Conservation (phyloP, 805 yeast genomes). For the Wilhelminamyces savonicus region DNA sequence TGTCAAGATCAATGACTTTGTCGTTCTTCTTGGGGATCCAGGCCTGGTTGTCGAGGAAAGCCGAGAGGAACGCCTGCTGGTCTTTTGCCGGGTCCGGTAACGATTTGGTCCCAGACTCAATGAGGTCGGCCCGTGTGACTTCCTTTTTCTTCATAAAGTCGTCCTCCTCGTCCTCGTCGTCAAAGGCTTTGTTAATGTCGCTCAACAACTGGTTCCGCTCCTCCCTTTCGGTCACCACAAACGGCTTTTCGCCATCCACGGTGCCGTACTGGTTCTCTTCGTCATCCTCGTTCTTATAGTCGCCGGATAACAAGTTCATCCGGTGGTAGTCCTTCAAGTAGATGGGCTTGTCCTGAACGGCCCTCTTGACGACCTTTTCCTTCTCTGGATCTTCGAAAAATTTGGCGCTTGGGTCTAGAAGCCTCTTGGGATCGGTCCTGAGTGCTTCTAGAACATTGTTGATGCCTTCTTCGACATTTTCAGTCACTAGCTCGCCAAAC, state of each 20-base stretch:
- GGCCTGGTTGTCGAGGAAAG: slow-evolving; percentile 70
- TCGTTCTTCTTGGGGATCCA: slow-evolving; percentile 81
- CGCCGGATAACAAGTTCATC: slow-evolving; percentile 68
- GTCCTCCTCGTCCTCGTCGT: slow-evolving; percentile 35
- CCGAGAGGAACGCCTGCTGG: slow-evolving; percentile 64
- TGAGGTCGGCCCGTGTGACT: not conserved
- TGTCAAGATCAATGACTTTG: slow-evolving; percentile 46
- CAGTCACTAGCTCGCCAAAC: slow-evolving; percentile 80
- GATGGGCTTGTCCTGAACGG: slow-evolving; percentile 52
- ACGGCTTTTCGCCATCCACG: slow-evolving; percentile 58
- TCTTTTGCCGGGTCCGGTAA: slow-evolving; percentile 59
- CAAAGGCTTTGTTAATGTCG: slow-evolving; percentile 69
- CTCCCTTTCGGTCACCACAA: slow-evolving; percentile 66
- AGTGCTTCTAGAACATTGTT: slow-evolving; percentile 65
- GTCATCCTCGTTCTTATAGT: slow-evolving; percentile 48
- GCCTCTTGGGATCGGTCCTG: slow-evolving; percentile 54
- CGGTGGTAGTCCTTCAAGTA: slow-evolving; percentile 92
- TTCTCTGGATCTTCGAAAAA: slow-evolving; percentile 68
- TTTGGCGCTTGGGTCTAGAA: slow-evolving; percentile 61
- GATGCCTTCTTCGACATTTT: slow-evolving; percentile 77
- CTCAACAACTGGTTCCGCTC: slow-evolving; percentile 67
- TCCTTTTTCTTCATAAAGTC: slow-evolving; percentile 57
- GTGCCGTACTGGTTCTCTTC: slow-evolving; percentile 32
- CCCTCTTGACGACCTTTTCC: slow-evolving; percentile 15
- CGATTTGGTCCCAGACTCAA: too few species aligned